Percentiles rank a stretch among this genome's conserved stretches.
Conservation (phyloP, 441 rosid species). For the Syzygium malaccense region DNA sequence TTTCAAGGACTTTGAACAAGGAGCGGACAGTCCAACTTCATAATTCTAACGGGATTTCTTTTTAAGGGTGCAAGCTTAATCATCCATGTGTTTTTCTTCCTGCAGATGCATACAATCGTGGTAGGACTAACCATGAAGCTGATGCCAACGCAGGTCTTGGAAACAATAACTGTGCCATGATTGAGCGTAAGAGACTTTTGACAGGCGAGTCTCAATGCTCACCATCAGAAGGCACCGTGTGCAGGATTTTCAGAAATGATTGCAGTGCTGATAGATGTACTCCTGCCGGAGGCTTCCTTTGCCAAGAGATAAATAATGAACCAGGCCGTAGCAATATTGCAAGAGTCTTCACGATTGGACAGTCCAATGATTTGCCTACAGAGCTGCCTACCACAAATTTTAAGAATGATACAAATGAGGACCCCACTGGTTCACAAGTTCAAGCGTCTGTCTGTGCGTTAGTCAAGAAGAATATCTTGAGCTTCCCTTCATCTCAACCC, state of each 20-base stretch:
- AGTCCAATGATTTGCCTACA: slow-evolving; percentile 11
- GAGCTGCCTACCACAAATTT: slow-evolving; percentile 12
- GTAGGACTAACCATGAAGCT: not conserved
- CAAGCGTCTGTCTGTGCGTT: slow-evolving; percentile 12
- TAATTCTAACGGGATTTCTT: not conserved
- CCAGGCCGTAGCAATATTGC: slow-evolving; percentile 11
- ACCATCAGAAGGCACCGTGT: slow-evolving; percentile 35
- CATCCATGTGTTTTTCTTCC: not conserved
- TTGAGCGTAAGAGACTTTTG: slow-evolving; percentile 16
- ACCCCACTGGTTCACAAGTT: slow-evolving; percentile 9
- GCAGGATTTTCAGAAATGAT: slow-evolving; percentile 25
- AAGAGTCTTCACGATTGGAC: slow-evolving; percentile 19
- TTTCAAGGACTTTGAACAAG: not conserved
- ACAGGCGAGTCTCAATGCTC: slow-evolving; percentile 17
- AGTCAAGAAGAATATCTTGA: slow-evolving; percentile 15
- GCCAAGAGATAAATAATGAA: slow-evolving; percentile 14
- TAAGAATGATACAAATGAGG: slow-evolving; percentile 9
- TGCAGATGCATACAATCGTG: not conserved
- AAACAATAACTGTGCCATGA: slow-evolving; percentile 28
- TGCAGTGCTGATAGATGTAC: slow-evolving; percentile 14
- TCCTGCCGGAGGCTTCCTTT: slow-evolving; percentile 8
- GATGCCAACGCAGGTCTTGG: not conserved
- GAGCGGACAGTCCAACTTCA: not conserved
- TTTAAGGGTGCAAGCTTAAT: not conserved
- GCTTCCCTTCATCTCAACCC: slow-evolving; percentile 14